Evolutionary conservation across 2,329 filamentous ascomycete species (phyloP).

Genomic region (Rutstroemia sydowiana): DNA sequence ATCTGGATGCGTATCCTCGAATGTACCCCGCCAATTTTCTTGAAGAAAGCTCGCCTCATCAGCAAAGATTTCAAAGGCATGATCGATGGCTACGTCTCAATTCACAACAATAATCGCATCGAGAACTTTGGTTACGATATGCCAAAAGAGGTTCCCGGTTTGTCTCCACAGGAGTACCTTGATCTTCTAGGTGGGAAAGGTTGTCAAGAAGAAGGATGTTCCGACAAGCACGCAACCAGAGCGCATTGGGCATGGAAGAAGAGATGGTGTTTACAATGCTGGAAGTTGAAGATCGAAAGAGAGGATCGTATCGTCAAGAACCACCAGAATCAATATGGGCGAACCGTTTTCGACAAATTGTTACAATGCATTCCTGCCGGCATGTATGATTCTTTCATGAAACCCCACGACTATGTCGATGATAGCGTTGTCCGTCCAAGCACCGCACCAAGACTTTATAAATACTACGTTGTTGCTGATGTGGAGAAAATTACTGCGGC

Average conservation of each 20-base stretch:
- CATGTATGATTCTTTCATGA: conserved; percentile 28
- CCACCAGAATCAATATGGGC: conserved; percentile 16
- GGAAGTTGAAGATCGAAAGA: conserved; percentile 24
- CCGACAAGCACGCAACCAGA: conserved; percentile 21
- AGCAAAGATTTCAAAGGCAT: conserved; percentile 16
- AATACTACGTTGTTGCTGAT: conserved; percentile 23
- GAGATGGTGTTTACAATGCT: conserved; percentile 26
- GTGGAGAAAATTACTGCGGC: conserved; percentile 22
- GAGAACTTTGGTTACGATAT: conserved; percentile 27
- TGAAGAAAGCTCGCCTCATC: conserved; percentile 25
- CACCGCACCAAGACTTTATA: conserved; percentile 22
- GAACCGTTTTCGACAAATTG: conserved; percentile 20
- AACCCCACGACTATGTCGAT: conserved; percentile 26
- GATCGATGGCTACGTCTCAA: conserved; percentile 21
- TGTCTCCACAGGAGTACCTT: conserved; percentile 24
- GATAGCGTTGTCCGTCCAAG: conserved; percentile 8
- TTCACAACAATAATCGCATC: conserved; percentile 26
- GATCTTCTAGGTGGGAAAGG: conserved; percentile 28
- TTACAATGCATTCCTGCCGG: conserved; percentile 28
- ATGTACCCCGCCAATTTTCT: conserved; percentile 25
- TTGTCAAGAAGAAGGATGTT: conserved; percentile 22
- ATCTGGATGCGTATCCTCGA: conserved; percentile 28
- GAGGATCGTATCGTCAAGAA: conserved; percentile 27
- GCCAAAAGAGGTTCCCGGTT: conserved; percentile 16
- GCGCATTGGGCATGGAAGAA: conserved; percentile 30